These are phyloP conservation scores for Ephemerocybe angulata DNA, from an alignment of 768 basidiomycete genomes.

Conservation along the genomic window DNA sequence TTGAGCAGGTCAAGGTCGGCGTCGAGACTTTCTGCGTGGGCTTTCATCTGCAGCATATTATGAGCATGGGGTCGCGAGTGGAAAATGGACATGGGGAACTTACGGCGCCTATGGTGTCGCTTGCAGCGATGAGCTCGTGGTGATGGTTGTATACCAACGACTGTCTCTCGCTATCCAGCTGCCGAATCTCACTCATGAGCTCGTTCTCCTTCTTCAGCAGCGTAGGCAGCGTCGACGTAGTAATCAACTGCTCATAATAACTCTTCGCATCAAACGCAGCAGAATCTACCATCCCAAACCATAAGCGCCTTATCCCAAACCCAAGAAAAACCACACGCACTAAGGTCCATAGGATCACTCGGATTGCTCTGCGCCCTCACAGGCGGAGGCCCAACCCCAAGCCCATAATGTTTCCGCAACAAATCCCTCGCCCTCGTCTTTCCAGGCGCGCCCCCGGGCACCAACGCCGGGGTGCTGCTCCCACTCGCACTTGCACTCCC, in stretches of 20 bases:
- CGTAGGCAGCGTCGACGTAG: constrained; percentile 67
- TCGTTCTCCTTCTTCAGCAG: constrained; percentile 83
- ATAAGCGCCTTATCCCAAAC: not conserved
- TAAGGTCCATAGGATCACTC: constrained; percentile 80
- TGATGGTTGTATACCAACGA: constrained; percentile 94
- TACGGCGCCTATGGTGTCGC: constrained; percentile 86
- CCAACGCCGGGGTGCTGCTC: not conserved
- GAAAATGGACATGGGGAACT: constrained; percentile 17
- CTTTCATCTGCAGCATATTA: constrained; percentile 91
- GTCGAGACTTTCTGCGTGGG: constrained; percentile 81
- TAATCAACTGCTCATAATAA: constrained; percentile 85
- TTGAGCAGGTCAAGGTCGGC: constrained; percentile 77
- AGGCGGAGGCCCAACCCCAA: constrained; percentile 68
- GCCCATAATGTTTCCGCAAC: constrained; percentile 82
- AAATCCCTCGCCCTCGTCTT: constrained; percentile 71
- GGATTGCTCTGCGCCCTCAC: constrained; percentile 49
- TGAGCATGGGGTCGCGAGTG: no score
- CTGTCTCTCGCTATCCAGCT: constrained; percentile 85
- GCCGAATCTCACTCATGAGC: constrained; percentile 76
- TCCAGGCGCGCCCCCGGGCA: not conserved
- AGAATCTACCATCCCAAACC: constrained; percentile 51
- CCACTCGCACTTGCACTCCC: not conserved
- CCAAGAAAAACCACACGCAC: constrained; percentile 31
- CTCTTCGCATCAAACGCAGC: constrained; percentile 76
- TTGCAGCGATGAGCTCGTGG: constrained; percentile 90